Conservation (phyloP, 2,329 filamentous ascomycete genomes). For the Diaporthe velutina region DNA sequence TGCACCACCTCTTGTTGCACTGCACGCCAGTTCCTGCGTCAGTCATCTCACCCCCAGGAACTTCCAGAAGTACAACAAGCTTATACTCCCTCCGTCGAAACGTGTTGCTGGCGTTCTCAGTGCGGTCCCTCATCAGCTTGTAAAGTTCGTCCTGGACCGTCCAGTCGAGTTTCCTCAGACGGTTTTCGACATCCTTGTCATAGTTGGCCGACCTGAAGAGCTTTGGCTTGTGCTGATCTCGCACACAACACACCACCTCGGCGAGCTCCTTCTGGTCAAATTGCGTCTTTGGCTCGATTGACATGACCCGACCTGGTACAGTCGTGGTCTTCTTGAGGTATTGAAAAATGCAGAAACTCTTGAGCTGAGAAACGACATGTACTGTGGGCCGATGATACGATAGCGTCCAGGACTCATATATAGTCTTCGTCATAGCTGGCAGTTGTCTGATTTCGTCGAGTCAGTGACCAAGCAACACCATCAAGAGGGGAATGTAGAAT, state of each 20-base stretch:
- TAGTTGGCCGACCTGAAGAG: conserved; percentile 5
- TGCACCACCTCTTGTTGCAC: background rate
- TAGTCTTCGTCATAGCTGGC: conserved; percentile 5
- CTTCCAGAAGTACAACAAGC: conserved; percentile 39
- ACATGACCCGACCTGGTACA: conserved; percentile 39
- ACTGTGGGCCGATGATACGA: conserved; percentile 1
- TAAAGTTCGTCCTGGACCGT: conserved; percentile 44
- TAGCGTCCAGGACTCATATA: conserved; percentile 18
- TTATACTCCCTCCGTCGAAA: conserved; percentile 41
- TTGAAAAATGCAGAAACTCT: background rate
- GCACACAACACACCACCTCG: background rate
- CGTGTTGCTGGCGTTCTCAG: conserved; percentile 41
- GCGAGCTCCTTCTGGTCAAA: conserved; percentile 40
- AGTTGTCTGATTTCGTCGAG: conserved; percentile 2
- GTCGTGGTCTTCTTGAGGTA: background rate
- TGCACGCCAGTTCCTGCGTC: conserved; percentile 23
- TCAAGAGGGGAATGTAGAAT: background rate
- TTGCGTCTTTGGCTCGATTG: conserved; percentile 41
- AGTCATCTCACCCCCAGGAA: conserved; percentile 41
- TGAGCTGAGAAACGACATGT: background rate
- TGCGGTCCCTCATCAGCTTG: conserved; percentile 41
- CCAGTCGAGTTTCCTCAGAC: conserved; percentile 42
- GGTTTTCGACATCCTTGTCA: conserved; percentile 36
- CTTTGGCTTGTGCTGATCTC: conserved; percentile 25
- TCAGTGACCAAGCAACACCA: background rate